These are phyloP conservation scores for Singerocomus inundabilis DNA, from an alignment of 1,284 basidiomycete genomes.

Conservation along the genomic window DNA sequence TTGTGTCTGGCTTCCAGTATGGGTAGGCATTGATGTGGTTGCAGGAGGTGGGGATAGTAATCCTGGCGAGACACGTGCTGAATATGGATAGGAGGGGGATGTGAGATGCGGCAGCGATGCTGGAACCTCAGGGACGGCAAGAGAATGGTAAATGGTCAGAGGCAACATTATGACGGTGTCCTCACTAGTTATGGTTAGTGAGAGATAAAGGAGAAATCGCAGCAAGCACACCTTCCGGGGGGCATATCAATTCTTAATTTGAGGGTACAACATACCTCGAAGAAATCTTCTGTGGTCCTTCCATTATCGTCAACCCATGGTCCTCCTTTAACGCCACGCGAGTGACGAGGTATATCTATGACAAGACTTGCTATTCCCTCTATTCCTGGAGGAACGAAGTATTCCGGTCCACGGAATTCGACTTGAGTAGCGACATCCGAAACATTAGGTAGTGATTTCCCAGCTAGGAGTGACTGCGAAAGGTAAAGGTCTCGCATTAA, in stretches of 20 bases:
- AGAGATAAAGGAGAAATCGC: conserved; percentile 5
- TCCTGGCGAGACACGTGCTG: conserved; percentile 22
- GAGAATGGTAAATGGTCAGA: conserved; percentile 61
- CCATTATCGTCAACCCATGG: conserved; percentile 34
- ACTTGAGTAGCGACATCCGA: conserved; percentile 68
- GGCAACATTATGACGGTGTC: conserved; percentile 65
- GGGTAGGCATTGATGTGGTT: conserved; percentile 6
- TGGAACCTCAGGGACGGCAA: conserved; percentile 46
- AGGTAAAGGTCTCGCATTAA: conserved; percentile 60
- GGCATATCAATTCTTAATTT: conserved; percentile 28
- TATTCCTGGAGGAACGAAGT: conserved; percentile 63
- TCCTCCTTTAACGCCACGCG: conserved; percentile 62
- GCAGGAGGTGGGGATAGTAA: conserved; percentile 20
- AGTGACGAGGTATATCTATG: conserved; percentile 64
- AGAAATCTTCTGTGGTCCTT: conserved; percentile 51
- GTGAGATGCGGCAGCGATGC: conserved; percentile 17
- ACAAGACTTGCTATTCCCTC: conserved; percentile 76
- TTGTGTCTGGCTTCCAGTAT: conserved; percentile 9
- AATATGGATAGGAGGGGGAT: conserved; percentile 18
- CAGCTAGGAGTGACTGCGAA: conserved; percentile 40
- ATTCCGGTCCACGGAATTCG: conserved; percentile 68
- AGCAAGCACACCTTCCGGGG: conserved; percentile 28
- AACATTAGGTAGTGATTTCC: conserved; percentile 46
- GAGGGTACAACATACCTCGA: conserved; percentile 48
- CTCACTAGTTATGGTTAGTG: conserved; percentile 46